A percentile compares a stretch with the other conserved stretches of the same genome.
Evolutionary conservation across 495 filamentous ascomycete genomes (phyloP).

Genomic region (Xylaria palmicola): DNA sequence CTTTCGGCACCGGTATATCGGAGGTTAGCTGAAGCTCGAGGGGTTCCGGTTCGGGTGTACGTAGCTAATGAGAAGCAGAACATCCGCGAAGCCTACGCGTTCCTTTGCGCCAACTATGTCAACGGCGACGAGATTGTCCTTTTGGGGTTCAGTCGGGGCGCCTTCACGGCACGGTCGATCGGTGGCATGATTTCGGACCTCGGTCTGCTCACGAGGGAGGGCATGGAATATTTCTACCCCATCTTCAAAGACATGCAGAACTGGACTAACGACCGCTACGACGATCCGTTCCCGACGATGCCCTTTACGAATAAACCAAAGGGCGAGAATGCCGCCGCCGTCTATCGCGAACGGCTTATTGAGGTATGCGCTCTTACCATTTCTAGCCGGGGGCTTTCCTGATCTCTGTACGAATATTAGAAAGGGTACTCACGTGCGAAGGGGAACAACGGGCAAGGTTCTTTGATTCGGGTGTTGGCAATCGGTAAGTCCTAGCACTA

Average conservation of each 20-base stretch:
- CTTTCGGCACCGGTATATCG: constrained; percentile 48
- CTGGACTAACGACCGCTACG: constrained; percentile 50
- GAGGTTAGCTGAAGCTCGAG: constrained; percentile 31
- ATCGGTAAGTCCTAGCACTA: constrained; percentile 21
- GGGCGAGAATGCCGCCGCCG: constrained; percentile 32
- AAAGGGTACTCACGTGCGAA: constrained; percentile 37
- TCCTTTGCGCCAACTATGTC: constrained; percentile 64
- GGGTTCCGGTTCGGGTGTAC: constrained; percentile 2
- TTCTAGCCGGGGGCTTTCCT: constrained; percentile 28
- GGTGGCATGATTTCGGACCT: constrained; percentile 61
- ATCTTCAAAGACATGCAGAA: constrained; percentile 66
- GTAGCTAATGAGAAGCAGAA: constrained; percentile 43
- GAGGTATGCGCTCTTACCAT: constrained; percentile 22
- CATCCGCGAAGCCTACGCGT: constrained; percentile 65
- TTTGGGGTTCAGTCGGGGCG: constrained; percentile 69
- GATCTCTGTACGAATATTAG: constrained; percentile 22
- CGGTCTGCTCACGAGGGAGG: constrained; percentile 62
- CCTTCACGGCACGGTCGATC: constrained; percentile 68
- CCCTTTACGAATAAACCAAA: constrained; percentile 61
- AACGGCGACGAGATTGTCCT: constrained; percentile 69
- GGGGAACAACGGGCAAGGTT: constrained; percentile 27
- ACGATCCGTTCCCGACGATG: constrained; percentile 53
- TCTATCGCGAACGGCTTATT: constrained; percentile 36
- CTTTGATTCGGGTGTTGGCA: constrained; percentile 50
- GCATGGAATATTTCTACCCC: constrained; percentile 61